phyloP scores from a whole-genome alignment of 257 asterid genomes.

The Fraxinus pennsylvanica region DNA sequence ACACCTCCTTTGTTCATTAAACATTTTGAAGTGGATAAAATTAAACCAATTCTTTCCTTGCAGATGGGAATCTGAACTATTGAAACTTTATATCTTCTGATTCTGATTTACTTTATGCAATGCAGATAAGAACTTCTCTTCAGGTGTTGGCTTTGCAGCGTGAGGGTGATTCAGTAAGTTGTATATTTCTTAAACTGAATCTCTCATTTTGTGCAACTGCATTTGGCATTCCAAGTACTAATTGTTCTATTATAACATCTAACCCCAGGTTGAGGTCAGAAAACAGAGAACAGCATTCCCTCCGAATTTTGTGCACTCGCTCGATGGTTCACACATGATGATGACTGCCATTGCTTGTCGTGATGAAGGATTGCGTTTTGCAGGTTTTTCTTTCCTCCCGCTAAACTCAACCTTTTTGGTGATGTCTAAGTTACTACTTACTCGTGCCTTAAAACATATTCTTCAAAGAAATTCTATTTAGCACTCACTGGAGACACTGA shows the following conservation, averaged over 20 bases:
- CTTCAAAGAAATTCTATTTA: neutral
- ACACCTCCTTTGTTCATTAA: neutral
- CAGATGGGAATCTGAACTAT: slow-evolving; percentile 5
- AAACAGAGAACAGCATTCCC: slow-evolving; percentile 96
- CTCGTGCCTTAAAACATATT: neutral
- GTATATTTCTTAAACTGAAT: neutral
- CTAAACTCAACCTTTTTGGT: neutral
- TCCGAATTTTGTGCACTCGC: slow-evolving; percentile 92
- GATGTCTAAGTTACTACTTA: neutral
- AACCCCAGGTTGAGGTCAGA: slow-evolving; percentile 68
- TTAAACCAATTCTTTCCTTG: neutral
- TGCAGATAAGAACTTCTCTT: slow-evolving; percentile 92
- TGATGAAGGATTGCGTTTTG: slow-evolving; percentile 80
- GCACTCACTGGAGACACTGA: neutral
- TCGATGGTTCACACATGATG: slow-evolving; percentile 98
- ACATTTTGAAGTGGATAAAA: neutral
- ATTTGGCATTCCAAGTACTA: slow-evolving; percentile 20
- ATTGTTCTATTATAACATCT: slow-evolving; percentile 20
- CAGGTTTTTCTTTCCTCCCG: slow-evolving; percentile 50
- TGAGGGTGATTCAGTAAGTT: slow-evolving; percentile 69
- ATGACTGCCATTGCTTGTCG: slow-evolving; percentile 98
- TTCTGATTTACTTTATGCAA: slow-evolving; percentile 24
- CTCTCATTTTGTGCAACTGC: slow-evolving; percentile 21
- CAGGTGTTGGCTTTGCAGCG: slow-evolving; percentile 89
- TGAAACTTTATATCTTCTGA: neutral